Conservation (phyloP, 768 basidiomycete species). For the Phlegmacium glaucopus region DNA sequence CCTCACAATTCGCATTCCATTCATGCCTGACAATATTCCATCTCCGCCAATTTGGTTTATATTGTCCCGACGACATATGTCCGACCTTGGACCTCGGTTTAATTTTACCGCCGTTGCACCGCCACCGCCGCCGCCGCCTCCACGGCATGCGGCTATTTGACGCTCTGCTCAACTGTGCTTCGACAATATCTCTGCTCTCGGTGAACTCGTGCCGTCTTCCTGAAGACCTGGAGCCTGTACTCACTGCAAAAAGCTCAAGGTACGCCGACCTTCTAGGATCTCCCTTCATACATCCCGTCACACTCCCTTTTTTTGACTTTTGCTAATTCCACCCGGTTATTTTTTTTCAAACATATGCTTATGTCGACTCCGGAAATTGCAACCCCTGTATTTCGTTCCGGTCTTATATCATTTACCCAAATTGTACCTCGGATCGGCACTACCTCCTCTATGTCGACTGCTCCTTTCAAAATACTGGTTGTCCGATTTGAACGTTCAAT, state of each 20-base stretch:
- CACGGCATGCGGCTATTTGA: not conserved
- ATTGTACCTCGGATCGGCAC: not conserved
- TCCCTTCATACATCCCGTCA: conserved; percentile 5
- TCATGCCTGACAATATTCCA: not conserved
- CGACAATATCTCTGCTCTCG: conserved; percentile 3
- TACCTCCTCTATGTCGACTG: not conserved
- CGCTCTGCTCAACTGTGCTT: conserved; percentile 1
- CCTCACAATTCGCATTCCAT: not conserved
- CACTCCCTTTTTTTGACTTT: conserved; percentile 4
- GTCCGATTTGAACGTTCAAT: conserved; percentile 6
- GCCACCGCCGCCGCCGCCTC: conserved; percentile 10
- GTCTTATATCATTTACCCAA: not conserved
- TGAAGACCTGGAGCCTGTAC: conserved; percentile 76
- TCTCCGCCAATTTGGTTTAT: not conserved
- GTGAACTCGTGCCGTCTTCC: not conserved
- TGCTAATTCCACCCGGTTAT: conserved; percentile 9
- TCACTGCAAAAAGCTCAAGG: conserved; percentile 88
- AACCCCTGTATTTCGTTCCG: conserved; percentile 8
- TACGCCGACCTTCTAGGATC: conserved; percentile 30
- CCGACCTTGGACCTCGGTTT: conserved; percentile 4
- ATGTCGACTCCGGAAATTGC: conserved; percentile 5
- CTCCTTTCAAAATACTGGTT: not conserved
- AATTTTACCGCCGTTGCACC: conserved; percentile 10
- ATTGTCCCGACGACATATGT: not conserved
- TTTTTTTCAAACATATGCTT: conserved; percentile 12